phyloP scores from a whole-genome alignment of 2,329 filamentous ascomycete genomes.

The Ophiostoma angusticollis region DNA sequence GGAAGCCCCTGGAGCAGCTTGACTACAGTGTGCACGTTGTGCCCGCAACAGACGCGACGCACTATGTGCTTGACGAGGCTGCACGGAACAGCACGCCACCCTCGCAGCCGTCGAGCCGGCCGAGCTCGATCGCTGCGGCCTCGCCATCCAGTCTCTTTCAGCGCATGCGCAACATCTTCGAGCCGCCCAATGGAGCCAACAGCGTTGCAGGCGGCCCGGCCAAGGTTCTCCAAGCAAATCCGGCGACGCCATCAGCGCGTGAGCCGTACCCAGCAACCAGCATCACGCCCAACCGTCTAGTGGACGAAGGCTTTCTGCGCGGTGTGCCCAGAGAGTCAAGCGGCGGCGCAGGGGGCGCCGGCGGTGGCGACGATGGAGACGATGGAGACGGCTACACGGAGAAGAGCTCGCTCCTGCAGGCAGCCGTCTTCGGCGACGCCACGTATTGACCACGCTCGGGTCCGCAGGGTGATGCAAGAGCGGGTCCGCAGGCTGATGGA shows the following conservation, averaged over 20 bases:
- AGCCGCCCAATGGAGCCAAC: slow-evolving; percentile 15
- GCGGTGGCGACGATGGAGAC: slow-evolving; percentile 6
- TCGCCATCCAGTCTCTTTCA: slow-evolving; percentile 23
- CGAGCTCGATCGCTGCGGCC: slow-evolving; percentile 11
- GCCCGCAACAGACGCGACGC: slow-evolving; percentile 3
- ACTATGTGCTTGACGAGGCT: not conserved
- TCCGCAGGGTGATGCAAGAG: not conserved
- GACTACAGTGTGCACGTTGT: slow-evolving; percentile 13
- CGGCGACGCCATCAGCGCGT: slow-evolving; percentile 4
- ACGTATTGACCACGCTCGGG: slow-evolving; percentile 27
- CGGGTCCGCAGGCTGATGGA: not conserved
- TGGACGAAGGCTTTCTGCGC: slow-evolving; percentile 7
- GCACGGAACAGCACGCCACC: no score
- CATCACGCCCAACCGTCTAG: slow-evolving; percentile 8
- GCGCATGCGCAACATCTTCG: slow-evolving; percentile 29
- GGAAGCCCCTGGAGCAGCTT: slow-evolving; percentile 6
- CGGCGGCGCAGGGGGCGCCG: no score
- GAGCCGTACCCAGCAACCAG: slow-evolving; percentile 17
- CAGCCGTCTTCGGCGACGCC: slow-evolving; percentile 6
- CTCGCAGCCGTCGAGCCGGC: slow-evolving; percentile 1
- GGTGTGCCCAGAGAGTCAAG: not conserved
- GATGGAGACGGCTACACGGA: slow-evolving; percentile 17
- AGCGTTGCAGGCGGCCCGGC: not conserved
- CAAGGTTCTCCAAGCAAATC: not conserved
- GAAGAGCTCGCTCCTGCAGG: slow-evolving; percentile 20